Percentiles rank a stretch among this genome's conserved stretches.
Conservation (phyloP, 371 early-diverging fungal species). For the Encephalitozoon cuniculi region DNA sequence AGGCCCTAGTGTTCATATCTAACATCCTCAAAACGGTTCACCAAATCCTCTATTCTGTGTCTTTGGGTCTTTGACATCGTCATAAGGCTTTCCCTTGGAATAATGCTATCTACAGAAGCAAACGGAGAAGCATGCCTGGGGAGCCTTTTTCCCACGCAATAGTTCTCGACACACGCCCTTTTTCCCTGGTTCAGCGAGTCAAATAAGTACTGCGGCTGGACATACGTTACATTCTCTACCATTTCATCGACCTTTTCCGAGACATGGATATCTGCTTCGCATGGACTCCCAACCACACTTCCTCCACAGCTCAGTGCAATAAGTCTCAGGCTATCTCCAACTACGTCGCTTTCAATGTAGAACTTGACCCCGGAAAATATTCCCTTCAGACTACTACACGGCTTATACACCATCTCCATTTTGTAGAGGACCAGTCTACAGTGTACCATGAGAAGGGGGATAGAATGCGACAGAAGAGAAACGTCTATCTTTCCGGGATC, state of each 20-base stretch:
- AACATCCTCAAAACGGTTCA: constrained; percentile 40
- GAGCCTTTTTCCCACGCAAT: constrained; percentile 43
- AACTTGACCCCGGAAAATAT: constrained; percentile 26
- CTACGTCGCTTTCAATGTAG: constrained; percentile 14
- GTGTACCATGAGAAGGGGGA: constrained; percentile 39
- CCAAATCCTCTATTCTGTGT: constrained; percentile 34
- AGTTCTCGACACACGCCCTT: neutral
- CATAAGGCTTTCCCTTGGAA: constrained; percentile 14
- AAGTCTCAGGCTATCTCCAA: constrained; percentile 20
- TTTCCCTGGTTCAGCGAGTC: constrained; percentile 36
- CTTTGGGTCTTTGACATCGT: constrained; percentile 46
- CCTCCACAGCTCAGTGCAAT: constrained; percentile 10
- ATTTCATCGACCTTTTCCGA: constrained; percentile 31
- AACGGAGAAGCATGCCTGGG: constrained; percentile 53
- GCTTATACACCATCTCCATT: neutral
- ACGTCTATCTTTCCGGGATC: constrained; percentile 36
- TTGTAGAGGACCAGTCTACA: constrained; percentile 33
- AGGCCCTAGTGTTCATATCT: neutral
- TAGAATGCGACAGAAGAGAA: constrained; percentile 33
- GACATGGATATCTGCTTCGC: constrained; percentile 17
- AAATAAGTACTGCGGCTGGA: constrained; percentile 55
- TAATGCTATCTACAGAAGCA: constrained; percentile 8
- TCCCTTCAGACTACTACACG: neutral
- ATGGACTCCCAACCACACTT: neutral
- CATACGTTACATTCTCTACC: constrained; percentile 13